Evolutionary conservation across 2,329 filamentous ascomycete species (phyloP), one percentile per base, ranked within the genome.

Genomic region (Cordyceps pruinosa): DNA sequence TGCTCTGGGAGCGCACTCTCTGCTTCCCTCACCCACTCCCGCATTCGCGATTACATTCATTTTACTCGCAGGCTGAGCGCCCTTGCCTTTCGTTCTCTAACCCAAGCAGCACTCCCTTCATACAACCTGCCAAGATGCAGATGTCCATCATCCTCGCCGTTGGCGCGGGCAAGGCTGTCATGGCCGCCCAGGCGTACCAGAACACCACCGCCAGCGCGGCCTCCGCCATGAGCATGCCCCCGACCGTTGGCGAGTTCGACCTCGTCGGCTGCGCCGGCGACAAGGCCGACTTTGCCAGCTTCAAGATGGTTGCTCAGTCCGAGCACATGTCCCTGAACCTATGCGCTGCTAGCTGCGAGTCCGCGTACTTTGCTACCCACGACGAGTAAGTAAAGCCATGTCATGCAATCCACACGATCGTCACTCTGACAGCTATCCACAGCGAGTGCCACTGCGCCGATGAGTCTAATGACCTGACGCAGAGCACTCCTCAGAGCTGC

Each of bases 11-110:
- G 19, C 17, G 4, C 2, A 3, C 17, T 28, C 17, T 17, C 60
- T 59, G 56, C 37, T 60, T 47, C 21, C 56, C 53, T 61, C 59
- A 59, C 52, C 58, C 60, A 64, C 54, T 58, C 60, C 60, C 41
- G 61, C 60, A 62, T 52, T 66, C 68, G 70, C 66, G 68, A 69
- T 66, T 65, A 61, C 66, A 60, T 47, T 69, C 69, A 59, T 62
- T 65, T 50, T 61, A n/a, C 15, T 58, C 56, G 60, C 64, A 63
- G 47, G 47, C 55, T 51, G 37, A 66, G 69, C 69, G 64, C 62
- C 64, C 63, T 59, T 39, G 62, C 56, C 63, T 59, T 62, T 68
- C 63, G 58, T 49, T 45, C 60, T 66, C 62, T 60, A 35, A 49
- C 10, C 35, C 26, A 25, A 44, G 19, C 25, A 35, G 45, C 12